Percentiles rank a stretch among this genome's conserved stretches.
Conservation (phyloP, 1,284 basidiomycete genomes). For the Rhizopogon parksii region DNA sequence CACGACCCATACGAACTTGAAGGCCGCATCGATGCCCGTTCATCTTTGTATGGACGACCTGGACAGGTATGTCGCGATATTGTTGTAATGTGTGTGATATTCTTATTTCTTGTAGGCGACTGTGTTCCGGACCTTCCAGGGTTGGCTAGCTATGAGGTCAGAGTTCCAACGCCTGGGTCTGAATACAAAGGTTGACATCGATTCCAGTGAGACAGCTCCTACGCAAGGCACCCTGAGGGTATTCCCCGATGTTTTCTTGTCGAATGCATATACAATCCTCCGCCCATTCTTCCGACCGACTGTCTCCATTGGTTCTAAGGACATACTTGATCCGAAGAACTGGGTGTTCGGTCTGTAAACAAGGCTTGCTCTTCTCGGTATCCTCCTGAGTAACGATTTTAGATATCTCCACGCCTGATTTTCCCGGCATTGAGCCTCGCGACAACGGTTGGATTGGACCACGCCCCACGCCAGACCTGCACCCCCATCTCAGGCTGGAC, state of each 20-base stretch:
- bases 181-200: background rate
- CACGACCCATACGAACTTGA: slow-evolving; percentile 68
- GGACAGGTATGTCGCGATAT: slow-evolving; percentile 36
- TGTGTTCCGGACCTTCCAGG: slow-evolving; percentile 80
- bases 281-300: slow-evolving; percentile 74
- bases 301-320: slow-evolving; percentile 34
- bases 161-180: background rate
- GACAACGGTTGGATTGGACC: slow-evolving; percentile 47
- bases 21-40: slow-evolving; percentile 51
- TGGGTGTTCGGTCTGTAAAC: slow-evolving; percentile 59
- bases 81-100: background rate
- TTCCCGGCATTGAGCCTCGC: slow-evolving; percentile 46
- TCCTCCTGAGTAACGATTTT: background rate
- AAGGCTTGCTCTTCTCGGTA: background rate
- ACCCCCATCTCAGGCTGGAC: slow-evolving; percentile 65
- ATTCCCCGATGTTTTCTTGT: slow-evolving; percentile 68
- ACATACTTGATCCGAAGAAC: slow-evolving; percentile 50
- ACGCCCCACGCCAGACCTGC: slow-evolving; percentile 40
- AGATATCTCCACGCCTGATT: slow-evolving; percentile 53
- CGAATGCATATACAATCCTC: slow-evolving; percentile 76
- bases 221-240: slow-evolving; percentile 74
- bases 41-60: slow-evolving; percentile 55
- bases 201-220: slow-evolving; percentile 58
- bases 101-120: slow-evolving; percentile 34
- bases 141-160: slow-evolving; percentile 63